Evolutionary conservation across 2,329 filamentous ascomycete species (phyloP), one percentile per base, ranked within the genome.

Genomic region (Arthrobotrys conoides): DNA sequence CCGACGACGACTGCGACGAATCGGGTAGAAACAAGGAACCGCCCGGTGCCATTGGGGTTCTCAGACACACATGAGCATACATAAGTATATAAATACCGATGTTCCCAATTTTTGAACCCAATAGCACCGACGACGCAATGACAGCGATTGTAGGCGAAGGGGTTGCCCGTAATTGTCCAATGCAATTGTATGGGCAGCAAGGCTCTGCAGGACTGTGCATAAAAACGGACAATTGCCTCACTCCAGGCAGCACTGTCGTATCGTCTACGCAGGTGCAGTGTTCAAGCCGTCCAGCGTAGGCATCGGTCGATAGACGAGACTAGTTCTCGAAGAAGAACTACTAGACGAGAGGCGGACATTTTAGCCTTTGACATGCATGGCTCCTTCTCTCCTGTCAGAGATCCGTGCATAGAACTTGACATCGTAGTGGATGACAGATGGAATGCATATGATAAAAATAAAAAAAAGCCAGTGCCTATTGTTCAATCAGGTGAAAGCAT

Each of bases 271-370:
- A 51, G 65, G 64, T 66, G 61, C 69, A 65, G 46, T 33, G n/a
- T 51, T 38, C 30, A 61, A 73, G 46, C 61, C 22, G n/a, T 20
- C 18, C 44, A 6, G 20, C 9, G 53, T 41, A 63, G 67, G 73
- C 73, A 68, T 77, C 53, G 67, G 55, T 49, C 53, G 73, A 71
- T 69, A 61, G 68, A 72, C 75, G 44, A 78, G 63, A 65, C 75
- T 78, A 78, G 68, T 65, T 59, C 75, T 78, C 38, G 75, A 78
- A 78, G 63, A n/a, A 71, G 75, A 68, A 69, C 68, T 72, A 44
- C 48, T 78, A 78, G 68, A 78, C 75, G 75, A 78, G 68, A 71
- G 68, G 63, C 73, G 51, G 49, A 12, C 63, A 66, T 72, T 78
- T 78, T 78, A 72, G 68, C 68, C 75, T 72, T 68, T 72, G 68